Percentiles rank a stretch among this genome's conserved stretches.
These are phyloP conservation scores for Nicotiana benthamiana DNA, from an alignment of 257 asterid genomes.

Conservation along the genomic window DNA sequence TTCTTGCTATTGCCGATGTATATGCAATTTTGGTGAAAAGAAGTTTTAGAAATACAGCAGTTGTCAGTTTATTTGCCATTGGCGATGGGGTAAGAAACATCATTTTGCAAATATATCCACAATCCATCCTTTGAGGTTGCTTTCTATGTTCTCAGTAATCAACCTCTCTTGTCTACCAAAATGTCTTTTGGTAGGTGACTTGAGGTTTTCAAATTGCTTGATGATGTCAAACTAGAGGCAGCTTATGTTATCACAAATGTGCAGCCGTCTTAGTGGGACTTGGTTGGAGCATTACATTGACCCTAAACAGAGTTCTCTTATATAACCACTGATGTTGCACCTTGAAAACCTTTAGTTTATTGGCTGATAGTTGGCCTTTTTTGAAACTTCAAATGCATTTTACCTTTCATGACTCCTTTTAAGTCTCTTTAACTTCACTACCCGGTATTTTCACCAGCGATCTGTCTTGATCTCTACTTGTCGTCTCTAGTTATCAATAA, in stretches of 20 bases:
- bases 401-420: background rate
- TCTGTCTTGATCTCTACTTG: no score
- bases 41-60: constrained; percentile 49
- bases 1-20: constrained; percentile 56
- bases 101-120: background rate
- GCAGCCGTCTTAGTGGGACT: background rate
- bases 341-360: background rate
- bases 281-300: background rate
- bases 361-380: background rate
- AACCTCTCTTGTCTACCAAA: background rate
- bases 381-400: background rate
- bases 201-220: background rate
- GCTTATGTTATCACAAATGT: background rate
- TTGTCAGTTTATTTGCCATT: constrained; percentile 58
- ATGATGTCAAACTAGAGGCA: background rate
- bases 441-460: no score
- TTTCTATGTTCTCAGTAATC: background rate
- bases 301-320: background rate
- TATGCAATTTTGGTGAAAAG: constrained; percentile 71
- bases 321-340: background rate
- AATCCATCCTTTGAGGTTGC: background rate
- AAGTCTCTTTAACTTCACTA: background rate
- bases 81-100: constrained; percentile 82
- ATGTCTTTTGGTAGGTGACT: background rate
- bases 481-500: no score